phyloP scores from a whole-genome alignment of 2,329 filamentous ascomycete genomes.

The Aspergillus pseudotamarii region DNA sequence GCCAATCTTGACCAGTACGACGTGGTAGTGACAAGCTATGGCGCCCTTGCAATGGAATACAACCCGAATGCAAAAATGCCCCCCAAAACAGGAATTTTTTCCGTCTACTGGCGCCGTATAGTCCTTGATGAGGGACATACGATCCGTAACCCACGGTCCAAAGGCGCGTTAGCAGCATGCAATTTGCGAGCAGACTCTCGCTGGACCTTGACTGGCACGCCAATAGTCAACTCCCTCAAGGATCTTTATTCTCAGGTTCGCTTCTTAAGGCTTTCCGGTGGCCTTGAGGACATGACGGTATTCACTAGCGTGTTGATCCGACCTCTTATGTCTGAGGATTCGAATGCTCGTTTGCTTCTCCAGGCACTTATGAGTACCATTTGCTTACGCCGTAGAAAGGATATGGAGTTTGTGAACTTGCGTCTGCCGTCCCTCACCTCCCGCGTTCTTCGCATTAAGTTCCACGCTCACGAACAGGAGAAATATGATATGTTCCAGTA shows the following conservation, averaged over 20 bases:
- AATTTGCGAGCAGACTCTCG: slow-evolving; percentile 69
- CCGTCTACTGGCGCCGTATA: slow-evolving; percentile 73
- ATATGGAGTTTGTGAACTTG: slow-evolving; percentile 85
- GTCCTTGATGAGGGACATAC: slow-evolving; percentile 83
- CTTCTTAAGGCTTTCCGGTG: slow-evolving; percentile 75
- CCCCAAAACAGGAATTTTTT: slow-evolving; percentile 58
- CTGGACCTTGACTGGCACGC: slow-evolving; percentile 80
- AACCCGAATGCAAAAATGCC: slow-evolving; percentile 51
- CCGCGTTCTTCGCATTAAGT: slow-evolving; percentile 74
- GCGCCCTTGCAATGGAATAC: slow-evolving; percentile 70
- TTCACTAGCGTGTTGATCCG: slow-evolving; percentile 74
- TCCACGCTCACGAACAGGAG: slow-evolving; percentile 71
- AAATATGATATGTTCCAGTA: slow-evolving; percentile 76
- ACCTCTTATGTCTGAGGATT: slow-evolving; percentile 63
- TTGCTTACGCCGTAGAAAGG: slow-evolving; percentile 79
- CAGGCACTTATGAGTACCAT: slow-evolving; percentile 79
- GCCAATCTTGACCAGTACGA: slow-evolving; percentile 67
- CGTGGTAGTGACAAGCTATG: slow-evolving; percentile 83
- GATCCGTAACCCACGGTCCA: slow-evolving; percentile 76
- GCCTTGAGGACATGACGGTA: slow-evolving; percentile 70
- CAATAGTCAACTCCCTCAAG: slow-evolving; percentile 79
- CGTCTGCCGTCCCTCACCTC: slow-evolving; percentile 76
- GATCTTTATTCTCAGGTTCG: slow-evolving; percentile 80
- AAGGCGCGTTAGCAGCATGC: slow-evolving; percentile 69
- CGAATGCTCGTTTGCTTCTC: slow-evolving; percentile 64